Evolutionary conservation across 768 basidiomycete species (phyloP).

Genomic region (Macrolepiota fuliginosa): DNA sequence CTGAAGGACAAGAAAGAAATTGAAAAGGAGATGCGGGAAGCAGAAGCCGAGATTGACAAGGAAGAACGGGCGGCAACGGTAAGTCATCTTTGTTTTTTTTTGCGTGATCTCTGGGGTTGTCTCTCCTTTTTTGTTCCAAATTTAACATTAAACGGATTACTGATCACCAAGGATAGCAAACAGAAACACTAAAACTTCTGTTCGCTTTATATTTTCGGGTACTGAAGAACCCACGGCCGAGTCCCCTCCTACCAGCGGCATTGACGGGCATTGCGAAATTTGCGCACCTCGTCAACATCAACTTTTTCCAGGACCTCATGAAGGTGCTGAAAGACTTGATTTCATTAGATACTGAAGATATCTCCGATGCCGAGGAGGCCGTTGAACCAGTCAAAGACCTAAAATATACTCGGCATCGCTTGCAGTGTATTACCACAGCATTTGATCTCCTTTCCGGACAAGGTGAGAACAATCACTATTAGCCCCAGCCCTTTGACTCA

Average conservation of each 20-base stretch:
- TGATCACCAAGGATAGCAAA: conserved; percentile 60
- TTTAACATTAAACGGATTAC: conserved; percentile 4
- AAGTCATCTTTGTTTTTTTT: conserved; percentile 29
- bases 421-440: conserved; percentile 93
- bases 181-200: conserved; percentile 94
- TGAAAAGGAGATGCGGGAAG: conserved; percentile 89
- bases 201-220: conserved; percentile 98
- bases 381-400: conserved; percentile 15
- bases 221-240: conserved; percentile 79
- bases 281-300: conserved; percentile 95
- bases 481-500: conserved; percentile 2
- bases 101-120: conserved; percentile 1
- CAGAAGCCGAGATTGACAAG: conserved; percentile 89
- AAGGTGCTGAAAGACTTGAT: conserved; percentile 80
- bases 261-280: conserved; percentile 91
- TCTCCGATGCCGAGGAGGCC: conserved; percentile 18
- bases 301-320: conserved; percentile 97
- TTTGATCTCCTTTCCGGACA: conserved; percentile 96
- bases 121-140: conserved; percentile 4
- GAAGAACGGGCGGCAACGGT: conserved; percentile 85
- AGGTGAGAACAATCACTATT: conserved; percentile 46
- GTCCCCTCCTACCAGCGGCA: conserved; percentile 80
- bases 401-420: conserved; percentile 52
- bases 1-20: conserved; percentile 89
- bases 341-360: conserved; percentile 41